These are phyloP conservation scores for Saururus chinensis DNA, from an alignment of 164 flowering plant genomes.

Conservation along the genomic window DNA sequence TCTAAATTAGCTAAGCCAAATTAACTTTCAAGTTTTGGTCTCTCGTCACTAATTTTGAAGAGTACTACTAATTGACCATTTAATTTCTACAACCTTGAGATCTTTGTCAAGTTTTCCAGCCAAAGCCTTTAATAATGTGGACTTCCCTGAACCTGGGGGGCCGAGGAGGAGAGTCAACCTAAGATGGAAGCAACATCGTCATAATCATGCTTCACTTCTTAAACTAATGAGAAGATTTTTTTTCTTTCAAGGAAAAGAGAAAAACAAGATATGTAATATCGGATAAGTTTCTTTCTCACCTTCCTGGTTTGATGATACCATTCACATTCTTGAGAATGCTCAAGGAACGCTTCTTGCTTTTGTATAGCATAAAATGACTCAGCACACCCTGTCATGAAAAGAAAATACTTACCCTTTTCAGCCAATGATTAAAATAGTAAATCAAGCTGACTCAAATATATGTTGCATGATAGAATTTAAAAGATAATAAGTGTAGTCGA, in stretches of 20 bases:
- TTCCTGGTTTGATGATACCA: constrained; percentile 28
- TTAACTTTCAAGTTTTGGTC: too few relatives aligned
- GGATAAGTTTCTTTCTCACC: constrained; percentile 18
- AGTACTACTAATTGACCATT: too few relatives aligned
- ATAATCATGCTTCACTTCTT: constrained; percentile 1
- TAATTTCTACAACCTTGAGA: constrained; percentile 30
- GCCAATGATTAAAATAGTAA: too few relatives aligned
- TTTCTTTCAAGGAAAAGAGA: too few relatives aligned
- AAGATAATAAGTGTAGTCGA: too few relatives aligned
- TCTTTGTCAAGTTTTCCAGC: constrained; percentile 31
- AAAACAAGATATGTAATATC: too few relatives aligned
- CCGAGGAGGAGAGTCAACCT: constrained; percentile 37
- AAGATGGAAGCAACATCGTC: neutral
- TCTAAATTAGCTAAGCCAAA: too few relatives aligned
- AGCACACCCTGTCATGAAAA: constrained; percentile 12
- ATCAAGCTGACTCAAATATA: too few relatives aligned
- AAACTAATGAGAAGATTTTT: neutral
- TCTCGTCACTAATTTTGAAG: too few relatives aligned
- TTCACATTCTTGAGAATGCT: constrained; percentile 19
- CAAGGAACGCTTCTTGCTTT: constrained; percentile 16
- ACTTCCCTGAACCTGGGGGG: constrained; percentile 27
- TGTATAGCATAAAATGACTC: constrained; percentile 14
- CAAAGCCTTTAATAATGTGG: constrained; percentile 25
- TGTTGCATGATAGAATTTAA: too few relatives aligned
- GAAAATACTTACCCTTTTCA: neutral